Conservation (phyloP, 139 green algal species). For the Trebouxia sp. region DNA sequence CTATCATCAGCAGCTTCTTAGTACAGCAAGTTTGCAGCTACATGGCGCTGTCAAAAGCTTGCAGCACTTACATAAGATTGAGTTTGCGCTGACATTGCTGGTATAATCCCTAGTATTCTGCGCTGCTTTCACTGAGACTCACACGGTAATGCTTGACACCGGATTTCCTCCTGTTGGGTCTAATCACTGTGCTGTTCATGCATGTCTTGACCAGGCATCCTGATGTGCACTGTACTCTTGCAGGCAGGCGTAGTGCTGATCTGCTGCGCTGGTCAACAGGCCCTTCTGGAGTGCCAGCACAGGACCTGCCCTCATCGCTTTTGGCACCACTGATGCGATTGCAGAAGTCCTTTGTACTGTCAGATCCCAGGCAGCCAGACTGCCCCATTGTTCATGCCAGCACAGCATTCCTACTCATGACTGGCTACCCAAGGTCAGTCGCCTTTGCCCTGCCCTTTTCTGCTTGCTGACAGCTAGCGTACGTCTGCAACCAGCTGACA, state of each 20-base stretch:
- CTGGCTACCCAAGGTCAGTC: constrained; percentile 52
- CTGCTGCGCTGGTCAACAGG: background rate
- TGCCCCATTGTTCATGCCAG: constrained; percentile 68
- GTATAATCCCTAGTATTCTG: background rate
- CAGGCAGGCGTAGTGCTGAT: background rate
- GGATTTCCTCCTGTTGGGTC: background rate
- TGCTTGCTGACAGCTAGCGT: background rate
- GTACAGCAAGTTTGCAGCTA: no score
- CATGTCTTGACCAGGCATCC: background rate
- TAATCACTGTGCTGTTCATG: background rate
- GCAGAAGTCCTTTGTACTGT: constrained; percentile 64
- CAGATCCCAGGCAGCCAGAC: constrained; percentile 60
- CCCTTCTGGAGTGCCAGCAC: background rate
- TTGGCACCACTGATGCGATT: constrained; percentile 54
- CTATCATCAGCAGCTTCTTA: no score
- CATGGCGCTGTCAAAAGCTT: no score
- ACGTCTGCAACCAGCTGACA: no score
- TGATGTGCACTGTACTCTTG: background rate
- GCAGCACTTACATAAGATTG: no score
- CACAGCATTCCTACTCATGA: constrained; percentile 58
- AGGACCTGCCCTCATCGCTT: constrained; percentile 47
- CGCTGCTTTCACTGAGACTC: background rate
- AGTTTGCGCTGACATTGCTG: no score
- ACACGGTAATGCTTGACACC: background rate
- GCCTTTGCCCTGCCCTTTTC: background rate